Evolutionary conservation across 2,329 filamentous ascomycete genomes (phyloP).

Genomic region (Davidsoniella australis): DNA sequence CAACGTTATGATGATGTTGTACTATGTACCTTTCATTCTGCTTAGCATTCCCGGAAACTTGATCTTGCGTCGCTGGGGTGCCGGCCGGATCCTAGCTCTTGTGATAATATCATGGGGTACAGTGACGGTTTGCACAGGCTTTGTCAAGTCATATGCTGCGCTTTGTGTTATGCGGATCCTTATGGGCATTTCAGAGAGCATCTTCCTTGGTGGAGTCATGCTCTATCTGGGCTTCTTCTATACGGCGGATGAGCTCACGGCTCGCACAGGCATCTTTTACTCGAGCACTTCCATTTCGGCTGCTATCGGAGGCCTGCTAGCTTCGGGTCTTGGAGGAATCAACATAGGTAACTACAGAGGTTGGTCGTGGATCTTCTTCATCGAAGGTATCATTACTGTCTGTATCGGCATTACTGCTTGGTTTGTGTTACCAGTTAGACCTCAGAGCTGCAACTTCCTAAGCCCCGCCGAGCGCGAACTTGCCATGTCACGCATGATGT

Average conservation of each 20-base stretch:
- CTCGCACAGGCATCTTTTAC: slow-evolving; percentile 18
- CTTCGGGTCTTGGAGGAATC: slow-evolving; percentile 25
- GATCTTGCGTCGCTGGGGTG: slow-evolving; percentile 15
- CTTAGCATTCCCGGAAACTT: slow-evolving; percentile 17
- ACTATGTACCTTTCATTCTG: slow-evolving; percentile 15
- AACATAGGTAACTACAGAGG: slow-evolving; percentile 22
- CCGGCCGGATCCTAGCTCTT: slow-evolving; percentile 13
- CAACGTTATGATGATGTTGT: slow-evolving; percentile 18
- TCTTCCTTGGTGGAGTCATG: slow-evolving; percentile 16
- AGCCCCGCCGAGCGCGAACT: slow-evolving; percentile 25
- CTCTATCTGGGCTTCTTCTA: slow-evolving; percentile 18
- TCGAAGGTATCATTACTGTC: slow-evolving; percentile 23
- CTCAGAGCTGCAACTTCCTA: slow-evolving; percentile 23
- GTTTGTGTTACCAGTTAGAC: slow-evolving; percentile 24
- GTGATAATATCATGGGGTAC: slow-evolving; percentile 16
- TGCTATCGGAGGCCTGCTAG: slow-evolving; percentile 37
- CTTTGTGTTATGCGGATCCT: slow-evolving; percentile 15
- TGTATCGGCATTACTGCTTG: slow-evolving; percentile 20
- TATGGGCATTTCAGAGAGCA: slow-evolving; percentile 16
- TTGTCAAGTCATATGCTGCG: slow-evolving; percentile 14
- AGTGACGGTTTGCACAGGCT: slow-evolving; percentile 14
- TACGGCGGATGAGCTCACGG: slow-evolving; percentile 14
- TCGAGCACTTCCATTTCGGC: slow-evolving; percentile 52
- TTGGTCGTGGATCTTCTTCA: slow-evolving; percentile 31
- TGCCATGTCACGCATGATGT: slow-evolving; percentile 16